phyloP scores from a whole-genome alignment of 2,329 filamentous ascomycete species.

The Chalaropsis ovoidea region DNA sequence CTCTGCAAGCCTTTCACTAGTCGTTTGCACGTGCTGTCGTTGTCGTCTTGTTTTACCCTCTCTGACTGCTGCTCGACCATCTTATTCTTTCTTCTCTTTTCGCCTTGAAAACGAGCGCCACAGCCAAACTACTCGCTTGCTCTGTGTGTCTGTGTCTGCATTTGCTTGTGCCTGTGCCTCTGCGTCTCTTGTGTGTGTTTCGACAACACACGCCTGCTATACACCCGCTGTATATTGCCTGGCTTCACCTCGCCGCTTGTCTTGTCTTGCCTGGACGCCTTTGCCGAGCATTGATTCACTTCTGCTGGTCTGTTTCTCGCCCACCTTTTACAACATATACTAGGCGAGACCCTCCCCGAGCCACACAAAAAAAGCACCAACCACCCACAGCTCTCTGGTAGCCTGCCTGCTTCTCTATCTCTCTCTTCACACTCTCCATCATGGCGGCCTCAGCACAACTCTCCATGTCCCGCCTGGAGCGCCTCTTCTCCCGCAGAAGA shows the following conservation, averaged over 20 bases:
- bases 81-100: constrained; percentile 5
- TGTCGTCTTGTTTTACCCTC: constrained; percentile 4
- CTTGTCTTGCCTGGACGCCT: neutral
- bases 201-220: neutral
- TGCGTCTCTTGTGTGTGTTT: neutral
- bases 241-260: too few species aligned
- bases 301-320: neutral
- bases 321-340: constrained; percentile 1
- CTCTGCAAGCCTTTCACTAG: constrained; percentile 8
- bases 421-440: neutral
- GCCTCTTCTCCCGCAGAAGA: constrained; percentile 41
- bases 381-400: neutral
- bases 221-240: too few species aligned
- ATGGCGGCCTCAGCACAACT: constrained; percentile 22
- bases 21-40: constrained; percentile 4
- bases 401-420: neutral
- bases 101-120: constrained; percentile 9
- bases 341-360: neutral
- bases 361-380: neutral
- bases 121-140: neutral
- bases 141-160: neutral
- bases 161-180: neutral
- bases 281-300: constrained; percentile 7
- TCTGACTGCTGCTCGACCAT: neutral
- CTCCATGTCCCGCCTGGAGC: constrained; percentile 36